Conservation (phyloP, 2,329 filamentous ascomycete genomes). For the Penicillium sp. region DNA sequence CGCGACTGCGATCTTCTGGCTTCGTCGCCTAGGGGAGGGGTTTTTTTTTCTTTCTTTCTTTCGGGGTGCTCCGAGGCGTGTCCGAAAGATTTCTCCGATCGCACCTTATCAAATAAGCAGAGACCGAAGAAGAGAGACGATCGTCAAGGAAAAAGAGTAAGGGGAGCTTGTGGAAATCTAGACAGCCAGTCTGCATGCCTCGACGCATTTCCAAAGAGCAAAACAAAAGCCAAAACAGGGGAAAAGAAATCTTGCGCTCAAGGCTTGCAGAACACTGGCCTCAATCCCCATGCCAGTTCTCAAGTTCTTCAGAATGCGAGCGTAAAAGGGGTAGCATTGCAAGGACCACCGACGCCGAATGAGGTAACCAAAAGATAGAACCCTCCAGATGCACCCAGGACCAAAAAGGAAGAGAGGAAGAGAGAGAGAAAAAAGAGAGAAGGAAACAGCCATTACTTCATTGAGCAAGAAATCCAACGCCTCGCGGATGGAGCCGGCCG, state of each 20-base stretch:
- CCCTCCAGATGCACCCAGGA: conserved; percentile 31
- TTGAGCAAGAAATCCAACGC: not conserved
- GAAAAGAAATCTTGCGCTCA: not conserved
- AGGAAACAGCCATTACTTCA: conserved; percentile 15
- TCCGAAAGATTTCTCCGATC: not conserved
- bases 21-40: conserved; percentile 20
- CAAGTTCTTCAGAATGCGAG: not conserved
- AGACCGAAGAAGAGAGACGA: conserved; percentile 1
- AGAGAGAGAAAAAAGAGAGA: conserved; percentile 12
- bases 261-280: not conserved
- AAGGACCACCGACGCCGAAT: conserved; percentile 25
- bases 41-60: conserved; percentile 15
- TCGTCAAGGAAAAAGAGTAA: conserved; percentile 2
- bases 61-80: conserved; percentile 16
- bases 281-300: not conserved
- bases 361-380: conserved; percentile 29
- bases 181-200: not conserved
- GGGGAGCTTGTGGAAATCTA: not conserved
- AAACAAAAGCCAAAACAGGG: not conserved
- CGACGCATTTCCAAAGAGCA: not conserved
- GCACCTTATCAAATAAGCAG: not conserved
- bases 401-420: conserved; percentile 18
- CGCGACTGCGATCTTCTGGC: conserved; percentile 37
- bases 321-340: conserved; percentile 6
- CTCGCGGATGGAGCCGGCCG: conserved; percentile 19